These are phyloP conservation scores for Diutina catenulata DNA, from an alignment of 1,139 yeast genomes.

Conservation along the genomic window DNA sequence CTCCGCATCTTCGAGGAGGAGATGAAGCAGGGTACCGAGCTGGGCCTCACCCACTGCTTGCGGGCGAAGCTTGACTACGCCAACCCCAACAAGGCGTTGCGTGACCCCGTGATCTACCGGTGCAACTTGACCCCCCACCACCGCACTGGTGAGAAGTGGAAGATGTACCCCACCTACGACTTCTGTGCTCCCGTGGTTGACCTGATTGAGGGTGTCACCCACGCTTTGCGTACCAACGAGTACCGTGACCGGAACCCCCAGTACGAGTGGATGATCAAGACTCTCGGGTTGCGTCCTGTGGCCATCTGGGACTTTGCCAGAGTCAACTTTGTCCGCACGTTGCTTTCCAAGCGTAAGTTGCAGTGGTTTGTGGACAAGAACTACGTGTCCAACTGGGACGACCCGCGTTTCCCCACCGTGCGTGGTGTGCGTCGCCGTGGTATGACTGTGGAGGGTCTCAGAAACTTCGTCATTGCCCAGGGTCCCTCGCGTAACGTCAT, in stretches of 20 bases:
- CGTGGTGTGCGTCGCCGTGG: conserved; percentile 99
- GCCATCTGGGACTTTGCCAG: conserved; percentile 97
- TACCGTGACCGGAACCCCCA: conserved; percentile 97
- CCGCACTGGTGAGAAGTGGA: conserved; percentile 95
- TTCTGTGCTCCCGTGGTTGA: conserved; percentile 97
- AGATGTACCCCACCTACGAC: conserved; percentile 95
- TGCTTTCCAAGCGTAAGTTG: conserved; percentile 89
- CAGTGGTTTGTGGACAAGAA: conserved; percentile 96
- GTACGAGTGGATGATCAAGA: conserved; percentile 87
- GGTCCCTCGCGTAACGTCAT: conserved; percentile 96
- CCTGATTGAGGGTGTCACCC: conserved; percentile 91
- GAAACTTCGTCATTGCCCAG: conserved; percentile 84
- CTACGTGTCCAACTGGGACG: conserved; percentile 89
- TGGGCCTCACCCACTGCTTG: conserved; percentile 77
- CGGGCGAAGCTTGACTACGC: conserved; percentile 92
- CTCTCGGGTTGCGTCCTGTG: conserved; percentile 75
- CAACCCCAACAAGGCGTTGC: conserved; percentile 81
- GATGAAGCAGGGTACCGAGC: conserved; percentile 88
- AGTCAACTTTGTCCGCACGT: conserved; percentile 89
- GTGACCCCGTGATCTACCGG: conserved; percentile 97
- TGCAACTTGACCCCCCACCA: conserved; percentile 94
- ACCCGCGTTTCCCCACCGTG: conserved; percentile 98
- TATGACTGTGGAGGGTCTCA: conserved; percentile 95
- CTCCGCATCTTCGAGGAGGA: conserved; percentile 73
- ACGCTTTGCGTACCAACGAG: conserved; percentile 92